These are phyloP conservation scores for Trichosporon faecale DNA, from an alignment of 1,284 basidiomycete species.

Conservation along the genomic window DNA sequence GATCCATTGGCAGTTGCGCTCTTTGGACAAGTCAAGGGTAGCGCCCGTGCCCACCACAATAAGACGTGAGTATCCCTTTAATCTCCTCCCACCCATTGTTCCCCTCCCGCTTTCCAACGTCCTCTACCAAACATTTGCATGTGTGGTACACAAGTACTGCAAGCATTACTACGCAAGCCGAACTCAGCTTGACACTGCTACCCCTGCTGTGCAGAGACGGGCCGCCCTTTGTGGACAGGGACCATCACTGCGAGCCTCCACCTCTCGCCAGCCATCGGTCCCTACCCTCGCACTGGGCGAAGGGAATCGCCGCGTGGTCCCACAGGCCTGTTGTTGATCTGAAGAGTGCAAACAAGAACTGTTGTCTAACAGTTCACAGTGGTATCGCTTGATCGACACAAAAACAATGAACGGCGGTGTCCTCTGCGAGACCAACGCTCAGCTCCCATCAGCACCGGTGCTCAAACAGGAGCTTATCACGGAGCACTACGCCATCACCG, in stretches of 20 bases:
- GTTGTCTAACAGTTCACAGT: background rate
- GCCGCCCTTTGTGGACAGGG: background rate
- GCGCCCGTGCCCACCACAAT: conserved; percentile 10
- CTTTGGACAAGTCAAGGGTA: conserved; percentile 4
- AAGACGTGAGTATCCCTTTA: background rate
- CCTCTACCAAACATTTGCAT: background rate
- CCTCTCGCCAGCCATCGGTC: background rate
- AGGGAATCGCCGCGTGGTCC: background rate
- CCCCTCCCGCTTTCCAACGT: background rate
- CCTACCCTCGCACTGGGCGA: conserved; percentile 1
- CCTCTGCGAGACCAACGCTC: conserved; percentile 23
- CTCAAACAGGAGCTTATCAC: conserved; percentile 30
- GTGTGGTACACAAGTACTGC: background rate
- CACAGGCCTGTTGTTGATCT: background rate
- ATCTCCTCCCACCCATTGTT: background rate
- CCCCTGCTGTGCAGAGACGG: background rate
- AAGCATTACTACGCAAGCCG: background rate
- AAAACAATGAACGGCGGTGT: conserved; percentile 28
- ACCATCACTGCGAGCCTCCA: background rate
- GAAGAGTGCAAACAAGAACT: background rate
- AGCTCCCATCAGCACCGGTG: conserved; percentile 21
- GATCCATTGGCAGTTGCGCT: background rate
- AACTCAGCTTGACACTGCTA: background rate
- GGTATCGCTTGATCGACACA: conserved; percentile 4
- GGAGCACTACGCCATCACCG: conserved; percentile 29